Conservation (phyloP, 768 basidiomycete genomes). For the Hypholoma fasciculare region DNA sequence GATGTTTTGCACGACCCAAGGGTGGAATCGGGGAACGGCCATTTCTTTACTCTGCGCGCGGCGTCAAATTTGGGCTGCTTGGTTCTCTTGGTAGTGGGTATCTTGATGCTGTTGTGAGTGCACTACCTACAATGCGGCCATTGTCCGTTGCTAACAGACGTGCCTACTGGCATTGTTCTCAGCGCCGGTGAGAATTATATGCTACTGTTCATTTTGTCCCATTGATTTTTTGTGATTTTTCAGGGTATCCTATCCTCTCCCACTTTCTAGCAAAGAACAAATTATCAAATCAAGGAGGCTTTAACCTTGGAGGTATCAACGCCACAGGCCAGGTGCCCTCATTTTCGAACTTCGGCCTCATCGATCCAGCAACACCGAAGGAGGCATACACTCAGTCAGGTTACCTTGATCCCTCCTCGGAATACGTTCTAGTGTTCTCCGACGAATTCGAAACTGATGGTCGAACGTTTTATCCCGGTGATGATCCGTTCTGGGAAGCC, state of each 20-base stretch:
- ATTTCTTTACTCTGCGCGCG: constrained; percentile 62
- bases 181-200: constrained; percentile 37
- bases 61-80: constrained; percentile 70
- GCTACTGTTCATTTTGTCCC: not conserved
- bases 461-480: constrained; percentile 67
- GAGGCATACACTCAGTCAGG: constrained; percentile 50
- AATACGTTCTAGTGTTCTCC: constrained; percentile 63
- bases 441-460: constrained; percentile 84
- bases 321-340: constrained; percentile 64
- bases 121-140: not conserved
- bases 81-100: constrained; percentile 47
- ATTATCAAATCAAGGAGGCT: constrained; percentile 50
- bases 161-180: not conserved
- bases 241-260: constrained; percentile 51
- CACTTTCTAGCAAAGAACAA: constrained; percentile 39
- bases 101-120: constrained; percentile 59
- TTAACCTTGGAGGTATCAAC: constrained; percentile 75
- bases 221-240: not conserved
- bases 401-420: constrained; percentile 53
- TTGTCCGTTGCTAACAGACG: not conserved
- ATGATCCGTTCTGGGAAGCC: constrained; percentile 66
- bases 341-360: constrained; percentile 56
- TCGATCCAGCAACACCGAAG: constrained; percentile 74
- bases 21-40: constrained; percentile 34
- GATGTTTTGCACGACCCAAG: constrained; percentile 65